These are phyloP conservation scores for Ogataea siamensis DNA, from an alignment of 805 yeast species.

Conservation along the genomic window DNA sequence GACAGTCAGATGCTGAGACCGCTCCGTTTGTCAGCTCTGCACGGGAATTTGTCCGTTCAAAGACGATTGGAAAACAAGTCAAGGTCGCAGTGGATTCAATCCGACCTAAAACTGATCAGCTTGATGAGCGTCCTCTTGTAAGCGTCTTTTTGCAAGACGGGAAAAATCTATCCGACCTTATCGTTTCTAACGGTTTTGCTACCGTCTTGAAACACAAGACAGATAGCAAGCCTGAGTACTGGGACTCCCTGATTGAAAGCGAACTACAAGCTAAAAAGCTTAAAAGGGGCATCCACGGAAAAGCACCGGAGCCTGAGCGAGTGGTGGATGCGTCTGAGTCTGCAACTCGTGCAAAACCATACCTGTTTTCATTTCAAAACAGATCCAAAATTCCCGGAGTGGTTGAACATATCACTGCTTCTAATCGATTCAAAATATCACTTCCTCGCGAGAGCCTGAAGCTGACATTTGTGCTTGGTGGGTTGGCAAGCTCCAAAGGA, in stretches of 20 bases:
- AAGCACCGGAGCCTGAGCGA: conserved; percentile 57
- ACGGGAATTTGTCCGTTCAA: conserved; percentile 70
- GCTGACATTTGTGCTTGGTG: conserved; percentile 73
- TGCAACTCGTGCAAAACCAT: conserved; percentile 68
- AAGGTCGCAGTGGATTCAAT: conserved; percentile 58
- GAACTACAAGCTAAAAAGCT: conserved; percentile 58
- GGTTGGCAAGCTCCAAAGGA: conserved; percentile 48
- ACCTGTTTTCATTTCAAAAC: conserved; percentile 64
- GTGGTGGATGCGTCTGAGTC: conserved; percentile 79
- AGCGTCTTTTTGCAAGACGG: conserved; percentile 50
- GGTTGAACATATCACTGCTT: conserved; percentile 71
- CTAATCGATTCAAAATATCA: conserved; percentile 61
- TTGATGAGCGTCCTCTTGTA: conserved; percentile 66
- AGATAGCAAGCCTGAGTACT: conserved; percentile 64
- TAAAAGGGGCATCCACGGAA: conserved; percentile 62
- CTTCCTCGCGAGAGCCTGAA: conserved; percentile 71
- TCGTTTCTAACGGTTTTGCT: conserved; percentile 69
- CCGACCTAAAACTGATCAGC: conserved; percentile 57
- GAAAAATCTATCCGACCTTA: conserved; percentile 55
- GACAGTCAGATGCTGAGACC: conserved; percentile 54
- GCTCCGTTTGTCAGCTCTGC: conserved; percentile 62
- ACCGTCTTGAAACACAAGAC: conserved; percentile 77
- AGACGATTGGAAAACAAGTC: conserved; percentile 70
- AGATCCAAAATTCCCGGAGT: conserved; percentile 63
- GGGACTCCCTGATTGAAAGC: conserved; percentile 74